A percentile compares a stretch with the other conserved stretches of the same genome.
These are phyloP conservation scores for Salix exigua DNA, from an alignment of 345 rosid genomes.

Conservation along the genomic window DNA sequence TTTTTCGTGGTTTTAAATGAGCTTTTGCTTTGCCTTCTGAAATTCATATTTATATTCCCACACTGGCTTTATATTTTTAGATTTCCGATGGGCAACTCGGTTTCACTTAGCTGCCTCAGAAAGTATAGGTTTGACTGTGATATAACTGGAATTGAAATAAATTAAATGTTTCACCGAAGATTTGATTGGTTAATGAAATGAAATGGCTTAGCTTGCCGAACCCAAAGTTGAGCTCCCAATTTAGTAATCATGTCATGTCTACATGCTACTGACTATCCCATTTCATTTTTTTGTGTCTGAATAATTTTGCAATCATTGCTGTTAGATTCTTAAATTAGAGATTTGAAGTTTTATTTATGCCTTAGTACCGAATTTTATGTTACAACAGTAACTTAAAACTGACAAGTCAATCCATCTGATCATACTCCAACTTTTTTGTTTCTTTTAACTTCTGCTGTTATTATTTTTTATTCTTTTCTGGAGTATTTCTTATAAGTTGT, in stretches of 20 bases:
- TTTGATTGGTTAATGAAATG: not conserved
- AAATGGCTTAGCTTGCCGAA: not conserved
- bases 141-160: not conserved
- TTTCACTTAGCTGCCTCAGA: not conserved
- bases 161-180: not conserved
- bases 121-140: not conserved
- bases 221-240: not conserved
- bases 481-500: not conserved
- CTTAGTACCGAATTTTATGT: not conserved
- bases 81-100: not conserved
- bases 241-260: not conserved
- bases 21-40: not conserved
- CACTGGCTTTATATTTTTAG: not conserved
- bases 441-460: not conserved
- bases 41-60: not conserved
- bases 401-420: not conserved
- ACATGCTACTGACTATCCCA: not conserved
- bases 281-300: not conserved
- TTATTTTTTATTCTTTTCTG: too few species aligned
- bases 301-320: not conserved
- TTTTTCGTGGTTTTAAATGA: not conserved
- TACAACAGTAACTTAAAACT: not conserved
- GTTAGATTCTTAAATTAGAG: not conserved
- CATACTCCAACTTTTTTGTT: not conserved
- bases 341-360: not conserved